Conservation (phyloP, 306 rosid species). For the apple (Malus domestica) region ASM211411v1 NC_041795.1:862501-863000, state of each 20-base stretch:
- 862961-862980: constrained; percentile 73
- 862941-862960: constrained; percentile 63
- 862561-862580: neutral
- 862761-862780: neutral
- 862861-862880: neutral
- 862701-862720: neutral
- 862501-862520: neutral
- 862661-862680: neutral
- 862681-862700: neutral
- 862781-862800: neutral
- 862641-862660: neutral
- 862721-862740: neutral
- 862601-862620: neutral
- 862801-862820: neutral
- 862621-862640: too few species aligned
- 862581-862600: neutral
- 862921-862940: constrained; percentile 75
- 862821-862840: neutral
- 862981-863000: constrained; percentile 46
- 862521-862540: neutral
- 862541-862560: neutral
- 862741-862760: neutral
- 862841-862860: neutral
- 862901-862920: neutral
- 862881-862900: neutral